Percentiles rank a stretch among this genome's conserved stretches.
Conservation (phyloP, 208 protist species). For the Leishmania mexicana region DNA sequence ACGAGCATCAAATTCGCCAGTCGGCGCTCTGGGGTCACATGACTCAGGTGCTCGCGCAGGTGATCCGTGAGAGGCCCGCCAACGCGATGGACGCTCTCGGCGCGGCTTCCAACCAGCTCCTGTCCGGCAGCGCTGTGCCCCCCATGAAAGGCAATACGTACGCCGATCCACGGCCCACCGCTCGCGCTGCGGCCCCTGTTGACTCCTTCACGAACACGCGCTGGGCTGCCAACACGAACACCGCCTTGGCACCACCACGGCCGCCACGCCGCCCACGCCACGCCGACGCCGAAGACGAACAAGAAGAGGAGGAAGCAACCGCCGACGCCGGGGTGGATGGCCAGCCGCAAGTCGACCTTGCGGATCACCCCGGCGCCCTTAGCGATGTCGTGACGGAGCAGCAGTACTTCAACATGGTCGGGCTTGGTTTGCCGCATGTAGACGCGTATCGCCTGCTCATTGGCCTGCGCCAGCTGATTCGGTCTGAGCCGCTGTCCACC, state of each 20-base stretch:
- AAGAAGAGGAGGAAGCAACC: constrained; percentile 25
- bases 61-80: constrained; percentile 73
- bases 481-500: constrained; percentile 75
- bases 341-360: constrained; percentile 43
- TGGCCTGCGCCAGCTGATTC: constrained; percentile 86
- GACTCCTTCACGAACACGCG: constrained; percentile 65
- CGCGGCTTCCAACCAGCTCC: constrained; percentile 68
- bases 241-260: constrained; percentile 71
- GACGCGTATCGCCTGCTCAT: constrained; percentile 88
- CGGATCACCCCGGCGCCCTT: constrained; percentile 66
- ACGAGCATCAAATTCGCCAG: constrained; percentile 60
- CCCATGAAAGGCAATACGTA: constrained; percentile 59
- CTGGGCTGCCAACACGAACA: constrained; percentile 79
- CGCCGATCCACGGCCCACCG: constrained; percentile 58
- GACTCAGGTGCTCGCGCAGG: constrained; percentile 71
- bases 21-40: constrained; percentile 90
- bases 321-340: constrained; percentile 15
- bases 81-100: constrained; percentile 70
- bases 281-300: constrained; percentile 80
- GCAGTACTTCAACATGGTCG: constrained; percentile 79
- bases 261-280: constrained; percentile 53
- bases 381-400: constrained; percentile 87
- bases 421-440: constrained; percentile 72
- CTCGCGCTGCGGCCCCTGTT: constrained; percentile 55
- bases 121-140: constrained; percentile 73